Conservation (phyloP, 73 alveolate genomes). For the Stentor roeselii region DNA sequence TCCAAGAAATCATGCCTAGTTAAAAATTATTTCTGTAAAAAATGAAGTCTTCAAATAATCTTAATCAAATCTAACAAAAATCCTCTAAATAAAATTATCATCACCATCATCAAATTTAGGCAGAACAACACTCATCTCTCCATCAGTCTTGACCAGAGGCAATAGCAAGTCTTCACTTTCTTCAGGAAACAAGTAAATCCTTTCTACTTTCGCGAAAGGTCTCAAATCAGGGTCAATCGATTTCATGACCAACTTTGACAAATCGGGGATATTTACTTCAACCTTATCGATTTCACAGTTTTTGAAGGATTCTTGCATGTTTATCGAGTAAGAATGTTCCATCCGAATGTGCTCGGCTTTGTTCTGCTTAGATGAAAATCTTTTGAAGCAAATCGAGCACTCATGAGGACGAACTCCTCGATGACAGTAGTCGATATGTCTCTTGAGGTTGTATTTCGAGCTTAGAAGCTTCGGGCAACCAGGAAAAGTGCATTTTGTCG, state of each 20-base stretch:
- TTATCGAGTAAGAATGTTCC: background rate
- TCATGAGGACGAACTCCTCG: conserved; percentile 2
- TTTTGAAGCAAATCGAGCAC: conserved; percentile 12
- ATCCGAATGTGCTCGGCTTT: background rate
- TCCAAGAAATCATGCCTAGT: no score
- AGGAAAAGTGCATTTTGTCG: conserved; percentile 5
- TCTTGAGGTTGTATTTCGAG: conserved; percentile 18
- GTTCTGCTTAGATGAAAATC: conserved; percentile 20
- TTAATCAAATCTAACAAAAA: no score
- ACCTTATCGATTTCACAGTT: background rate
- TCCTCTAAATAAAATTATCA: no score
- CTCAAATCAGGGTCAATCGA: conserved; percentile 8
- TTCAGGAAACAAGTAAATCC: background rate
- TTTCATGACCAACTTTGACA: background rate
- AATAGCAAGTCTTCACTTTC: background rate
- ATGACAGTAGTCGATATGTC: conserved; percentile 4
- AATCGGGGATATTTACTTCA: background rate
- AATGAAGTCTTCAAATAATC: no score
- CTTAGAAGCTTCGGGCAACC: background rate
- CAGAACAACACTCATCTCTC: background rate
- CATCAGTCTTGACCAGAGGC: background rate
- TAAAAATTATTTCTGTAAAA: no score
- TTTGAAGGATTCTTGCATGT: background rate
- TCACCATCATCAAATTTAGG: no score
- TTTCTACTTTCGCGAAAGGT: conserved; percentile 5